Evolutionary conservation across 441 rosid genomes (phyloP), one percentile per base, ranked within the genome.

Genomic region (Eutrema salsugineum): DNA sequence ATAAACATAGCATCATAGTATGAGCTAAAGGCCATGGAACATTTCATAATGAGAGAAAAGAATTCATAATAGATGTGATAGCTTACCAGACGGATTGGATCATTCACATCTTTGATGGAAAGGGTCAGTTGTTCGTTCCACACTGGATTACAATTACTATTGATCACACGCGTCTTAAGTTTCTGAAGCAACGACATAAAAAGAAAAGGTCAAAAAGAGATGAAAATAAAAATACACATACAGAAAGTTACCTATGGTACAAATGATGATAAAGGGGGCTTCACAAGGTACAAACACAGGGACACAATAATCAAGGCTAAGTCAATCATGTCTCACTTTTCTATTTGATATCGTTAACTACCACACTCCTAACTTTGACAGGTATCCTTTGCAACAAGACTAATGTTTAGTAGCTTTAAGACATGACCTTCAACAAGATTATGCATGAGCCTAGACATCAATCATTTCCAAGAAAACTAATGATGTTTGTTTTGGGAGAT

Each of bases 51-150:
- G 24, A 1, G 27, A 5, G 42, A 10, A 44, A 15, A 0, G 6
- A 0, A 3, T 11, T 9, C 33, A n/a, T 32, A 32, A 20, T 14
- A 38, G 65, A 56, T 2, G 24, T 11, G 43, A 72, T 42, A 10
- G 79, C 81, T 82, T 78, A 88, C 93, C 75, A 88, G 58, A 57
- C 63, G 69, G 68, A 88, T 65, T 2, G 86, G 82, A 57, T 68
- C 66, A 40, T 66, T 36, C 20, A 80, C 79, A 58, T 83, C 84
- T 47, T 58, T 63, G 46, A 88, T 76, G 2, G 83, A 49, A 74
- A 88, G 87, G 68, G 86, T 83, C 12, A 88, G 68, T 4, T 84
- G 87, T 11, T 85, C 87, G 11, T 86, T 84, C 93, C 93, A 88
- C 40, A 76, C 81, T 14, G 93, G 93, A 78, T 88, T 88, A 69